phyloP scores from a whole-genome alignment of 164 flowering plant species.

The Stephania cephalantha region DNA sequence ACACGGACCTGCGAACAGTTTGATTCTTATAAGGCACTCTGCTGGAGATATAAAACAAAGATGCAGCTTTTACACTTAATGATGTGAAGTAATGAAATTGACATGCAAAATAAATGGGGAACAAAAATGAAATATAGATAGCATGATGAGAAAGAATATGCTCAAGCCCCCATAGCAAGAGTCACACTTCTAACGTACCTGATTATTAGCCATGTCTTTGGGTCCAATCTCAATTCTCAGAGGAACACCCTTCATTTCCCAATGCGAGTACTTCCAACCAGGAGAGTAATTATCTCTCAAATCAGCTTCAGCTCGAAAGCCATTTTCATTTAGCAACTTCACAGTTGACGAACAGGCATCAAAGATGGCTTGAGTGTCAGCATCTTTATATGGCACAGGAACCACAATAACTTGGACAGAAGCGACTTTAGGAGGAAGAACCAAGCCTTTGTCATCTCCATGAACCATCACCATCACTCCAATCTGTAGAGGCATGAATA shows the following conservation, averaged over 20 bases:
- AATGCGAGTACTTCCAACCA: slow-evolving; percentile 95
- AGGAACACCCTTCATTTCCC: slow-evolving; percentile 99
- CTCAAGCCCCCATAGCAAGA: background rate
- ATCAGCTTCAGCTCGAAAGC: slow-evolving; percentile 71
- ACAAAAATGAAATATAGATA: too few relatives aligned
- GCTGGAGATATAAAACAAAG: background rate
- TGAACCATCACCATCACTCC: slow-evolving; percentile 99
- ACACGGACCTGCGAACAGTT: slow-evolving; percentile 52
- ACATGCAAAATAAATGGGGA: background rate
- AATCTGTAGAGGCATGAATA: slow-evolving; percentile 34
- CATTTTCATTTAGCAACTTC: slow-evolving; percentile 50
- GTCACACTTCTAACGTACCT: slow-evolving; percentile 35
- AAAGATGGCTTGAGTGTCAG: slow-evolving; percentile 63
- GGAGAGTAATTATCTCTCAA: slow-evolving; percentile 84
- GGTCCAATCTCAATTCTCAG: slow-evolving; percentile 95
- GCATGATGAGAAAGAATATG: background rate
- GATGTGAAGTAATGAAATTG: too few relatives aligned
- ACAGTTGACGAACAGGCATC: slow-evolving; percentile 77
- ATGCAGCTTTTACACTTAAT: too few relatives aligned
- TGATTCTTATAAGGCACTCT: background rate
- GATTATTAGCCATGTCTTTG: slow-evolving; percentile 76
- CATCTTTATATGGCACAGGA: slow-evolving; percentile 89
- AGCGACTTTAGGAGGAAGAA: slow-evolving; percentile 90
- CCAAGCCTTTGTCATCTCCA: slow-evolving; percentile 96
- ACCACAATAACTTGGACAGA: slow-evolving; percentile 74